Evolutionary conservation across 331 rosid species (phyloP), one percentile per base, ranked within the genome.

Genomic region (Ulmus americana): DNA sequence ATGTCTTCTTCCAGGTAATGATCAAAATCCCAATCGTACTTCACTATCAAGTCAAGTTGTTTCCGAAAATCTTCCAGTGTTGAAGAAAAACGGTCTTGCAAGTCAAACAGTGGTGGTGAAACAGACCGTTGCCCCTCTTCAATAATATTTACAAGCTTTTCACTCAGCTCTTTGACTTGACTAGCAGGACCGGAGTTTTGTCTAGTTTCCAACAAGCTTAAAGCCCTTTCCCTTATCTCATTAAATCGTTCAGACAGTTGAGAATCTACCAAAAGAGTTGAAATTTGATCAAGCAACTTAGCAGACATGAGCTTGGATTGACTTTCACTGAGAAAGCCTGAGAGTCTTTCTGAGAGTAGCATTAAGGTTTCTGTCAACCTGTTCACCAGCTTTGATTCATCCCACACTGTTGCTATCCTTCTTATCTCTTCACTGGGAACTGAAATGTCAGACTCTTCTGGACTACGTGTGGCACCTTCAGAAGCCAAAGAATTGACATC

Each of bases 1-100:
- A 94, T 77, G 68, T 94, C 99, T 83, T 94, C 97, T 80, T 90
- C 91, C 79, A 94, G 78, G 82, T 90, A 90, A 78, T 85, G 85
- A 73, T 94, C 99, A 10, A 94, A 87, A 82, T 94, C 99, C 99
- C 99, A 94, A 72, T 94, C 95, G 76, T 90, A 94, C 69, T 90
- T 94, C 82, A 87, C 91, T 13, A 94, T 80, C 86, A 94, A 82
- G 71, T 94, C 99, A 71, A 94, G 91, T 76, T 94, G 97, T 73
- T 87, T 90, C 82, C 87, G 97, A 80, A 89, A 94, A 71, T 94
- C 99, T 65, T 94, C 99, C 61, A 94, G 51, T 6, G 95, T 87
- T 40, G 95, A 79, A 76, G 77, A 69, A 64, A 94, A 81, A 50
- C 91, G 95, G 71, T 84, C 84, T 81, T 94, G 99, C 77, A 94